Percentiles rank a stretch among this genome's conserved stretches.
phyloP scores from a whole-genome alignment of 2,329 filamentous ascomycete species.

The Hypoxylon rubiginosum region DNA sequence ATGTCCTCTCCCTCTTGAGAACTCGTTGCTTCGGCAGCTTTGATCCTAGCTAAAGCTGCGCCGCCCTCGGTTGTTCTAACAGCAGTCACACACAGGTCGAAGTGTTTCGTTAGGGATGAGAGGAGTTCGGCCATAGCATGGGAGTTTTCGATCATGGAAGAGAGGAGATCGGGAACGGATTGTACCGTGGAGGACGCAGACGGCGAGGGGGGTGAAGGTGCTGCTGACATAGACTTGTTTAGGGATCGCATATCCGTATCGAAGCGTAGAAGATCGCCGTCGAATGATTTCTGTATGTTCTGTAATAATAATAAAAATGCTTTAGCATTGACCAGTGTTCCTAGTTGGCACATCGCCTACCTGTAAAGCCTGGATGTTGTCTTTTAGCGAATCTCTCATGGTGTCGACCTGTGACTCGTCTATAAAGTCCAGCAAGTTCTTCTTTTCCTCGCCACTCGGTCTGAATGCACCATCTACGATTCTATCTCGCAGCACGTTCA shows the following conservation, averaged over 20 bases:
- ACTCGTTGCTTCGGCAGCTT: conserved; percentile 73
- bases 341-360: conserved; percentile 53
- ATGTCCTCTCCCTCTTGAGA: conserved; percentile 63
- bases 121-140: conserved; percentile 86
- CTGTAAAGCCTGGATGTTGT: conserved; percentile 78
- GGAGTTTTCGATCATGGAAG: conserved; percentile 78
- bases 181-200: conserved; percentile 55
- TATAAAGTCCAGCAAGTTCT: conserved; percentile 80
- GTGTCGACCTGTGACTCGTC: conserved; percentile 77
- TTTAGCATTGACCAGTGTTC: conserved; percentile 36
- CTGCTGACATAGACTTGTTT: conserved; percentile 67
- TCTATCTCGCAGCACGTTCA: conserved; percentile 74
- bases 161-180: conserved; percentile 68
- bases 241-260: conserved; percentile 79
- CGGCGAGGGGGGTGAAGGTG: conserved; percentile 53
- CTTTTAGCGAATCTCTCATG: conserved; percentile 75
- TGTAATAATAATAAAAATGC: conserved; percentile 45
- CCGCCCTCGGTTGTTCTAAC: conserved; percentile 91
- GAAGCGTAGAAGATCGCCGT: conserved; percentile 80
- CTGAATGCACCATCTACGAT: conserved; percentile 74
- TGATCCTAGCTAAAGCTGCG: conserved; percentile 75
- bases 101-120: conserved; percentile 85
- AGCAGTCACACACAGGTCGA: conserved; percentile 92
- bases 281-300: conserved; percentile 78
- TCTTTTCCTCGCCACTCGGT: conserved; percentile 68